Conservation (phyloP, 192 early-diverging fungal genomes). For the Linnemannia schmuckeri region DNA sequence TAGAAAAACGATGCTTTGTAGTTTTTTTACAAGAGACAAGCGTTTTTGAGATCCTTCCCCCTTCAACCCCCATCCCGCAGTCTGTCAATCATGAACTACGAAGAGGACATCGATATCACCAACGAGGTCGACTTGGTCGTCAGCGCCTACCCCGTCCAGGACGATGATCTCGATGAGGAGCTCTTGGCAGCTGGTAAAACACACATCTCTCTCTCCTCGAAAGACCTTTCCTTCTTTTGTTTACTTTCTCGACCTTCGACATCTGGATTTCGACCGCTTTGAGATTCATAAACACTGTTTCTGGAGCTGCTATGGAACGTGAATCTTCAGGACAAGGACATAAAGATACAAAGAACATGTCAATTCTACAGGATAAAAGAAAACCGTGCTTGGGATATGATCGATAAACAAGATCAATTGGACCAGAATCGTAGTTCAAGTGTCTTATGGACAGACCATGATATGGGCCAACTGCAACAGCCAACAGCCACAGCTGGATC, state of each 20-base stretch:
- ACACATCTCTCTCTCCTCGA: background rate
- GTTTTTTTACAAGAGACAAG: background rate
- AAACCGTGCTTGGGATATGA: background rate
- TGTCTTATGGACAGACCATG: background rate
- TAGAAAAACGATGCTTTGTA: background rate
- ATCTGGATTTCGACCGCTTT: conserved; percentile 1
- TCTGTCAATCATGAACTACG: conserved; percentile 52
- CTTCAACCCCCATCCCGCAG: background rate
- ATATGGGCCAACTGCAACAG: background rate
- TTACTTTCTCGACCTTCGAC: background rate
- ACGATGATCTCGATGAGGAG: conserved; percentile 56
- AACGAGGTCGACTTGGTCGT: conserved; percentile 57
- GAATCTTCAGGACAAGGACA: background rate
- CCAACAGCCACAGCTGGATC: background rate
- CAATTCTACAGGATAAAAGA: background rate
- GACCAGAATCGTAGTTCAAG: background rate
- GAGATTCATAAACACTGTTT: conserved; percentile 6
- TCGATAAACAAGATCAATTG: background rate
- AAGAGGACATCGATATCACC: conserved; percentile 54
- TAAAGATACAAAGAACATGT: background rate
- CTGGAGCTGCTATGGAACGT: background rate
- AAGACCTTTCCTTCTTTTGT: background rate
- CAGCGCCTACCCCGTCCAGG: conserved; percentile 56
- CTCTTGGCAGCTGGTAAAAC: conserved; percentile 56
- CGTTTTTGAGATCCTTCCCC: conserved; percentile 6